Base-by-base conservation (phyloP, 2,329 filamentous ascomycete species). In the Verticillium albo-atrum region DNA sequence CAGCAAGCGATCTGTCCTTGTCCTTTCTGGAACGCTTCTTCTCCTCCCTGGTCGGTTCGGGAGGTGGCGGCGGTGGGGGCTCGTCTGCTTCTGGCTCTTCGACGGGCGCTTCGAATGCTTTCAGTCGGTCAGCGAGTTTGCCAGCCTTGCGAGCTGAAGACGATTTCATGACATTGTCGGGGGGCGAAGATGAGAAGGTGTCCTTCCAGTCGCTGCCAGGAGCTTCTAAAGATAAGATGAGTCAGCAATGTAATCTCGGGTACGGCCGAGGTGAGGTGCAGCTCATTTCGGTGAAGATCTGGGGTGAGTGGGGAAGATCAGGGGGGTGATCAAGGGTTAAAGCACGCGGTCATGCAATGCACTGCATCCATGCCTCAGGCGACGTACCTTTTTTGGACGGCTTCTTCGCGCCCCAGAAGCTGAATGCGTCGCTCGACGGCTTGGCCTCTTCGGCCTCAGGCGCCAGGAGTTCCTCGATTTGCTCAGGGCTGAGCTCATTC, bases 361-460 rank as follows among this genome's bases (percentile, higher is more conserved):
- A 47, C 37, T 23, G 37, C 37, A 23, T 7, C 37, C 37, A n/a
- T 47, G n/a, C n/a, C 20, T 54, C 52, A 34, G 26, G 68, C 60
- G 62, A 71, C 68, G 65, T 67, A 75, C 74, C 76, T 73, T 78
- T 78, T 66, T 75, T 76, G 56, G 68, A 61, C 35, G 61, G 54
- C 63, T 79, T 82, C 68, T 80, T 83, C 60, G 75, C 69, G 6
- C 83, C 81, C 84, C 83, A 87, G 74, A 86, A 85, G 65, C 79
- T 79, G 70, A 86, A 87, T 0, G 80, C 70, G 60, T 80, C 76
- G 50, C 66, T 67, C 59, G 75, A 71, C 52, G 65, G 65, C 58
- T 70, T 70, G 54, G 54, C 57, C 25, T 60, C 62, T 15, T 59
- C 55, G 26, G 58, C 60, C 50, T 68, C 66, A 6, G 67, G 65